Conservation (phyloP, 306 rosid genomes). For the Cercis canadensis region DNA sequence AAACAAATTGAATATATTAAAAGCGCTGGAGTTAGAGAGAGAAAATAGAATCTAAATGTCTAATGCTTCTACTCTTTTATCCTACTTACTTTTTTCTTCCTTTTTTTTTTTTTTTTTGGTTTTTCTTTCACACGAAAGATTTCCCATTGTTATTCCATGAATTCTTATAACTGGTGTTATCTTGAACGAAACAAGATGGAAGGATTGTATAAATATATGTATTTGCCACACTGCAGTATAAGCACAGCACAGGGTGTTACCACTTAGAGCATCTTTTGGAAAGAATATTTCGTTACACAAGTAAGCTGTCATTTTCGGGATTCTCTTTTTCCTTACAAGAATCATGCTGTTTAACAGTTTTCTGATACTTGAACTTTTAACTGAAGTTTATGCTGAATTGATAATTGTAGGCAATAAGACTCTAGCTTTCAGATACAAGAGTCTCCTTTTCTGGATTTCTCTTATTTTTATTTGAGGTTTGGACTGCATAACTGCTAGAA, state of each 20-base stretch:
- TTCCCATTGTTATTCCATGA: neutral
- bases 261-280: slow-evolving; percentile 28
- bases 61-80: too few relatives aligned
- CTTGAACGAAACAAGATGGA: neutral
- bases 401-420: neutral
- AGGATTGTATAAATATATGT: neutral
- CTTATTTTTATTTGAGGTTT: too few relatives aligned
- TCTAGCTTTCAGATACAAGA: neutral
- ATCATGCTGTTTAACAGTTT: slow-evolving; percentile 6
- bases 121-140: too few relatives aligned
- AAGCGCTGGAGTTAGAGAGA: too few relatives aligned
- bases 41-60: too few relatives aligned
- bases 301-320: slow-evolving; percentile 35
- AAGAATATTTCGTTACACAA: slow-evolving; percentile 46
- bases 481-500: too few relatives aligned
- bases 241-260: slow-evolving; percentile 14
- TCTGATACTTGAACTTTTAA: slow-evolving; percentile 15
- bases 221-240: neutral
- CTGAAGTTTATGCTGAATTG: slow-evolving; percentile 1
- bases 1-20: too few relatives aligned
- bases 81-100: too few relatives aligned
- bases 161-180: slow-evolving; percentile 1
- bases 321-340: slow-evolving; percentile 27
- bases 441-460: too few relatives aligned
- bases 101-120: too few relatives aligned